Conservation (phyloP, 495 filamentous ascomycete species). For the Trichoderma asperelloides region DNA sequence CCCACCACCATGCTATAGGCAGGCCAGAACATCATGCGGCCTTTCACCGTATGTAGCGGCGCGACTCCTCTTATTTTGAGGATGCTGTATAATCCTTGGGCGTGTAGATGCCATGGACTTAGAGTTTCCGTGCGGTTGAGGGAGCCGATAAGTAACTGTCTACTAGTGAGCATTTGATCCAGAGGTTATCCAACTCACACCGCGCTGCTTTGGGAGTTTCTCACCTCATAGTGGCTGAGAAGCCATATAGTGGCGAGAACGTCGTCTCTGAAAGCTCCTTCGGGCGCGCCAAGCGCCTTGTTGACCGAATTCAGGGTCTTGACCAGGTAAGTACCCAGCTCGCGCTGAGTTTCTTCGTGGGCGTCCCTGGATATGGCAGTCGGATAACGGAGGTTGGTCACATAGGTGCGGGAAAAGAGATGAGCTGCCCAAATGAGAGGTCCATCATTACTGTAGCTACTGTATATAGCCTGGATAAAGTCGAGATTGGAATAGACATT, state of each 20-base stretch:
- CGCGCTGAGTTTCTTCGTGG: neutral
- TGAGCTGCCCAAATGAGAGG: conserved; percentile 3
- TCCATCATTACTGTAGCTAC: neutral
- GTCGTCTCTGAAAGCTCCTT: neutral
- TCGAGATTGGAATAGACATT: conserved; percentile 1
- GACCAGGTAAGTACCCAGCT: neutral
- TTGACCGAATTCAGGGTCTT: neutral
- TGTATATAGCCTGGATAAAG: neutral
- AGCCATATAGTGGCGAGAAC: conserved; percentile 10
- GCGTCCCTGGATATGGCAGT: neutral
- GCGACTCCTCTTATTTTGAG: neutral
- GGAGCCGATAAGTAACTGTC: conserved; percentile 6
- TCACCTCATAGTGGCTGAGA: conserved; percentile 10
- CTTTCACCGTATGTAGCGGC: neutral
- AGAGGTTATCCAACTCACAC: neutral
- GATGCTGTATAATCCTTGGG: neutral
- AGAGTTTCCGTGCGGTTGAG: neutral
- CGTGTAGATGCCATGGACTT: conserved; percentile 10
- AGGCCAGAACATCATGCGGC: conserved; percentile 2
- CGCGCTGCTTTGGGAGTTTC: neutral
- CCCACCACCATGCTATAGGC: conserved; percentile 8
- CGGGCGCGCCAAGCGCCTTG: neutral
- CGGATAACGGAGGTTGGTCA: conserved; percentile 7
- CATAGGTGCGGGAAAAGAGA: conserved; percentile 8
- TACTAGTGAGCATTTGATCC: neutral